phyloP scores from a whole-genome alignment of 2,329 filamentous ascomycete species.

The Calcarisporium arbuscula region DNA sequence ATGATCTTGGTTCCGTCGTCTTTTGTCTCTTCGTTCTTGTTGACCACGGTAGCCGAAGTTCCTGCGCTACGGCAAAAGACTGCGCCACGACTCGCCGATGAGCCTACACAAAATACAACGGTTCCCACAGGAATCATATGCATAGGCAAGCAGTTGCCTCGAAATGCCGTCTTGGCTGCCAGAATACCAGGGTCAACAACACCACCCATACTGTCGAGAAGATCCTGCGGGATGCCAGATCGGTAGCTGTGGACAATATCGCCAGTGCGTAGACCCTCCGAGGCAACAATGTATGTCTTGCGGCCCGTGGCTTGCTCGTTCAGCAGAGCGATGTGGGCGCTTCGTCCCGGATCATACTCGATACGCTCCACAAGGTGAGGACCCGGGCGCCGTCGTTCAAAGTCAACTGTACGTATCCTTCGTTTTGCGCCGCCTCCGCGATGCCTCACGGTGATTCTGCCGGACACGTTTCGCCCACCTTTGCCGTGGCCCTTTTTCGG shows the following conservation, averaged over 20 bases:
- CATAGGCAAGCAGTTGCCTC: conserved; percentile 90
- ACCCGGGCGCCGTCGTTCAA: conserved; percentile 69
- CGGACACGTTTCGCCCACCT: conserved; percentile 85
- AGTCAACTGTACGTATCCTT: conserved; percentile 88
- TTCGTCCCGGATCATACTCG: conserved; percentile 91
- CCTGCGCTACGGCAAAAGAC: conserved; percentile 95
- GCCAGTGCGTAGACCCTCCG: conserved; percentile 87
- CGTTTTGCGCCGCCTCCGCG: conserved; percentile 87
- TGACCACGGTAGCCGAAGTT: conserved; percentile 81
- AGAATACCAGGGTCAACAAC: conserved; percentile 90
- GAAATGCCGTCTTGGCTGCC: conserved; percentile 86
- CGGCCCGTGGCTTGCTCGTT: conserved; percentile 66
- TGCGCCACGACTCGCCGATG: conserved; percentile 63
- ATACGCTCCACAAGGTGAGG: conserved; percentile 87
- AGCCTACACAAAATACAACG: conserved; percentile 83
- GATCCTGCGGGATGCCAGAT: conserved; percentile 76
- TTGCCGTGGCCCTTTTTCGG: conserved; percentile 89
- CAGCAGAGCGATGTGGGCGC: conserved; percentile 84
- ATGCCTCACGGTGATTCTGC: conserved; percentile 82
- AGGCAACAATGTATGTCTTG: conserved; percentile 89
- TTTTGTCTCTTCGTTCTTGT: conserved; percentile 73
- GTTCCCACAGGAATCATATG: conserved; percentile 97
- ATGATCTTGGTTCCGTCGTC: conserved; percentile 55
- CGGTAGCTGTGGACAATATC: conserved; percentile 91
- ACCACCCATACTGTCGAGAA: conserved; percentile 89